These are phyloP conservation scores for Adansonia grandidieri DNA, from an alignment of 441 rosid genomes.

Conservation along the genomic window DNA sequence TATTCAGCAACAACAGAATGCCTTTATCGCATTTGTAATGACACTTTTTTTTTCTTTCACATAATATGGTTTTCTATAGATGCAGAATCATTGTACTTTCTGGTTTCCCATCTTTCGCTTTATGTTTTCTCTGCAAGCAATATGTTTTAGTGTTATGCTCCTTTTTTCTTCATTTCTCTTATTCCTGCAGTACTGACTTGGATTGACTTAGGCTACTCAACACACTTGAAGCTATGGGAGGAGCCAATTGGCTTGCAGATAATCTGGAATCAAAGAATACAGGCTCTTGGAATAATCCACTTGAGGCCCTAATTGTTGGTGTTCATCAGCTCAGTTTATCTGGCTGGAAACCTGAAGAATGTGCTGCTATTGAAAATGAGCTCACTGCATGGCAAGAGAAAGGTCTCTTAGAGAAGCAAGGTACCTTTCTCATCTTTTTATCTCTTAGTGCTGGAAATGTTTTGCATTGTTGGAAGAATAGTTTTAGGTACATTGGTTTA, in stretches of 20 bases:
- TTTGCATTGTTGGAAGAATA: constrained; percentile 8
- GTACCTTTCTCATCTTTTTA: constrained; percentile 37
- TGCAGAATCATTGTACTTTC: background rate
- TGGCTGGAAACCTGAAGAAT: constrained; percentile 92
- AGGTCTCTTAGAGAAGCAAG: constrained; percentile 77
- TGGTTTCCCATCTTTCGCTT: background rate
- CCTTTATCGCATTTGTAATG: constrained; percentile 17
- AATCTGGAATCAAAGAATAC: constrained; percentile 57
- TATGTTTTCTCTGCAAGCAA: background rate
- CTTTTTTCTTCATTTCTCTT: constrained; percentile 20
- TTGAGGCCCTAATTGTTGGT: constrained; percentile 69
- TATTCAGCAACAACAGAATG: constrained; percentile 2
- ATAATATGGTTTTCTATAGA: constrained; percentile 5
- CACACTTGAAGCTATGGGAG: constrained; percentile 77
- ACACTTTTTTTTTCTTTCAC: background rate
- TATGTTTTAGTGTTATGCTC: background rate
- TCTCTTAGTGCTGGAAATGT: constrained; percentile 22
- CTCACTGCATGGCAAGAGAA: constrained; percentile 84
- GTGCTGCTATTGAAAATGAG: constrained; percentile 78
- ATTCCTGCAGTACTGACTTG: constrained; percentile 22
- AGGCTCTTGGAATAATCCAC: constrained; percentile 77
- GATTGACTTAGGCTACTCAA: constrained; percentile 66
- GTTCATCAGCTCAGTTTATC: constrained; percentile 85
- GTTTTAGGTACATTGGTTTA: background rate
- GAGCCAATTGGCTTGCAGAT: constrained; percentile 75